These are phyloP conservation scores for Gillenia trifoliata DNA, from an alignment of 306 rosid genomes.

Conservation along the genomic window DNA sequence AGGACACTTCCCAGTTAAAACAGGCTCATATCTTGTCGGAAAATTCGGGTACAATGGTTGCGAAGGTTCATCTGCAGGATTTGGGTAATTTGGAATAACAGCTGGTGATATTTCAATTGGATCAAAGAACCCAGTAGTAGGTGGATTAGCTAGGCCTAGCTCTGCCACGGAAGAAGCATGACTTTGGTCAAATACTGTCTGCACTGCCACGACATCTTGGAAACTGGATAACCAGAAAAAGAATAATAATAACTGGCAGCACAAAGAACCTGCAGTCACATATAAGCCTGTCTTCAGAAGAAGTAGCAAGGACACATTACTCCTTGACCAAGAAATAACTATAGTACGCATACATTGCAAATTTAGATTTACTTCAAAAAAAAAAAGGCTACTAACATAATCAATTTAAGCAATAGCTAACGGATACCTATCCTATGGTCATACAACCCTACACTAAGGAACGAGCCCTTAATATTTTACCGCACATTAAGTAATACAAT, in stretches of 20 bases:
- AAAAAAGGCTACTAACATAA: not conserved
- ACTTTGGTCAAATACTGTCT: conserved; percentile 30
- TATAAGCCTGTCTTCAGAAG: conserved; percentile 22
- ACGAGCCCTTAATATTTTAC: not conserved
- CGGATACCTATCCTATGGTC: not conserved
- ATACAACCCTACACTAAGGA: not conserved
- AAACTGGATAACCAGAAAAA: conserved; percentile 64
- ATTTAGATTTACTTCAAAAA: not conserved
- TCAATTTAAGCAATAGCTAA: not conserved
- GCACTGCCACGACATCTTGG: conserved; percentile 52
- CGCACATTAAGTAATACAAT: not conserved
- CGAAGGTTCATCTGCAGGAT: conserved; percentile 47
- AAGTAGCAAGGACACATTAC: not conserved
- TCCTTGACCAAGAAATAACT: not conserved
- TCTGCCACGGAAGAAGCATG: conserved; percentile 35
- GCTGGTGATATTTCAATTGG: conserved; percentile 96
- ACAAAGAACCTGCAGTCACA: conserved; percentile 68
- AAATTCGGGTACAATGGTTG: conserved; percentile 91
- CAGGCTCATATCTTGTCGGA: conserved; percentile 76
- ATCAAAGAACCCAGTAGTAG: conserved; percentile 62
- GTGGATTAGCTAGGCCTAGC: conserved; percentile 53
- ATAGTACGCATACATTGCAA: not conserved
- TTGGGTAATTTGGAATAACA: conserved; percentile 71
- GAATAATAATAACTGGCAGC: conserved; percentile 52
- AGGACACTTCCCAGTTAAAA: conserved; percentile 86